Evolutionary conservation across 805 yeast species (phyloP).

Genomic region (Kazachstania bromeliacearum): DNA sequence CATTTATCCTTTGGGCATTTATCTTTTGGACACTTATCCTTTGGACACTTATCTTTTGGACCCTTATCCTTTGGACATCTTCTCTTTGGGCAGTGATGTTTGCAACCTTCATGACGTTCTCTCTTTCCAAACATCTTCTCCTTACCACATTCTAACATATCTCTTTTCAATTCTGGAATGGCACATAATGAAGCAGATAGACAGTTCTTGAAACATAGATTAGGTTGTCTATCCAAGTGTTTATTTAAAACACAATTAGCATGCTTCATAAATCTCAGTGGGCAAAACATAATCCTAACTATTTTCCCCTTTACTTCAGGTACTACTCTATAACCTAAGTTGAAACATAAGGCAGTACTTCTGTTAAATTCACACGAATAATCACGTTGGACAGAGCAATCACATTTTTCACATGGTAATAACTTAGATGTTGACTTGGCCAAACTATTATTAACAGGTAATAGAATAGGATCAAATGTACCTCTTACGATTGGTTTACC

Average conservation of each 20-base stretch:
- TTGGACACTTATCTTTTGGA: background rate
- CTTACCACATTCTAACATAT: slow-evolving; percentile 10
- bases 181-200: slow-evolving; percentile 29
- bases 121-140: too few relatives aligned
- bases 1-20: background rate
- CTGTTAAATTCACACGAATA: slow-evolving; percentile 51
- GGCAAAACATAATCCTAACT: slow-evolving; percentile 16
- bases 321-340: slow-evolving; percentile 31
- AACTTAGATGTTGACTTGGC: slow-evolving; percentile 36
- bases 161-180: slow-evolving; percentile 25
- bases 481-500: slow-evolving; percentile 58
- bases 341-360: slow-evolving; percentile 35
- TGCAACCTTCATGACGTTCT: background rate
- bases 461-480: slow-evolving; percentile 51
- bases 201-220: slow-evolving; percentile 24
- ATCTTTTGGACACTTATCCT: background rate
- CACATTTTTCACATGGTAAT: slow-evolving; percentile 38
- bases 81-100: too few relatives aligned
- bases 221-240: slow-evolving; percentile 34
- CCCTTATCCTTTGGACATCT: too few relatives aligned
- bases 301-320: slow-evolving; percentile 1
- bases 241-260: slow-evolving; percentile 32
- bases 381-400: slow-evolving; percentile 21
- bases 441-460: slow-evolving; percentile 50
- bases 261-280: slow-evolving; percentile 31